phyloP scores from a whole-genome alignment of 305 asterid species.

The Fraxinus albicans region DNA sequence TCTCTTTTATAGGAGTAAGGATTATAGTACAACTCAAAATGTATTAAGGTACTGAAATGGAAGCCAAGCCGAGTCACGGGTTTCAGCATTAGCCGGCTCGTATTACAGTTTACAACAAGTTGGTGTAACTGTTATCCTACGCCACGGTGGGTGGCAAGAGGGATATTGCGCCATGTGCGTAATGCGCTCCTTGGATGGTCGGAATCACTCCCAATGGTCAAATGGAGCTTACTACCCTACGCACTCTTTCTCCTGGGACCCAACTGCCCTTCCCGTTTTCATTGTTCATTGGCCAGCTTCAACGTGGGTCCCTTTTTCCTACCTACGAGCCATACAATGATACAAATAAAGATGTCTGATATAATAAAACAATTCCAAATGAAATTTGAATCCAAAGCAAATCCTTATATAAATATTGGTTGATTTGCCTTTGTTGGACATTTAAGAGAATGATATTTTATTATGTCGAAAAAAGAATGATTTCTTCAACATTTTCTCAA shows the following conservation, averaged over 20 bases:
- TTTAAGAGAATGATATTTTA: too few relatives aligned
- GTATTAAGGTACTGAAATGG: not conserved
- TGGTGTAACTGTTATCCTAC: slow-evolving; percentile 19
- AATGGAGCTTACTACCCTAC: slow-evolving; percentile 20
- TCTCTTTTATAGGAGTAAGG: too few relatives aligned
- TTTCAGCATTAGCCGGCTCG: slow-evolving; percentile 12
- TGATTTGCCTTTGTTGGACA: not conserved
- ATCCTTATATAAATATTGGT: not conserved
- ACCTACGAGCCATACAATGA: not conserved
- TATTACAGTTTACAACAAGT: not conserved
- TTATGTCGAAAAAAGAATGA: not conserved
- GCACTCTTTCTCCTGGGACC: slow-evolving; percentile 20
- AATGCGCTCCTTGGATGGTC: slow-evolving; percentile 48
- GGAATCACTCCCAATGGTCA: slow-evolving; percentile 5
- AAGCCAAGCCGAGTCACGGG: slow-evolving; percentile 4
- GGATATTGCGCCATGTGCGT: slow-evolving; percentile 39
- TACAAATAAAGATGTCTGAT: not conserved
- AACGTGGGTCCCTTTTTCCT: slow-evolving; percentile 11
- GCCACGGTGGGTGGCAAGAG: slow-evolving; percentile 33
- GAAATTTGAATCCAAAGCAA: not conserved
- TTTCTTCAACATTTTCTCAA: not conserved
- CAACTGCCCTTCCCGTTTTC: not conserved
- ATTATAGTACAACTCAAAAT: not conserved
- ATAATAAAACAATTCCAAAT: not conserved
- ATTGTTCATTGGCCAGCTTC: not conserved